Evolutionary conservation across 371 early-diverging fungal species (phyloP), one percentile per base, ranked within the genome.

Genomic region (Mucor mucedo): DNA sequence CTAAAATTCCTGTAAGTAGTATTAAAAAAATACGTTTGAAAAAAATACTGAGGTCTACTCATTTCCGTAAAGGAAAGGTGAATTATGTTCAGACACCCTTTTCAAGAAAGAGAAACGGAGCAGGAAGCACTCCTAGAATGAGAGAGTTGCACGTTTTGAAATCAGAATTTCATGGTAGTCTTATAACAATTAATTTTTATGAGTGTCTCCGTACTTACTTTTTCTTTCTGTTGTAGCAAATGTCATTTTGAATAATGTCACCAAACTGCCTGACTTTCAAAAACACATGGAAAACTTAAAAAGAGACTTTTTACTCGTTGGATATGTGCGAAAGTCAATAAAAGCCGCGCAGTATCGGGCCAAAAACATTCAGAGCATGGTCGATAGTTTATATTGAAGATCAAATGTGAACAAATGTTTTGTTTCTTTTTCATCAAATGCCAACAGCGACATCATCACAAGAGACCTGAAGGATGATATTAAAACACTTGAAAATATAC

Each of bases 271-370:
- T 41, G 41, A 41, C 40, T 50, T 52, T 41, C 60, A 60, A 60
- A 60, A 60, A 52, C 60, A 42, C 41, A 60, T 52, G 60, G 52
- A 60, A 52, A 60, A 40, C 60, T 42, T 60, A 52, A 60, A 60
- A 52, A 55, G 54, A 53, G 54, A 61, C 44, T 62, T 62, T 45
- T 47, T 62, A 62, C 54, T 55, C 48, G 54, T 62, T 62, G 62
- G 62, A 62, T 62, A 62, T 47, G 48, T 55, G 62, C 62, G 40
- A 54, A 55, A 62, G 39, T 62, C 62, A 38, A 48, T 55, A 27
- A 61, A 61, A 61, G 41, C 33, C 53, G 61, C 61, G 35, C 45
- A 53, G 27, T 28, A 53, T 61, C 44, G 27, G 61, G 54, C 27
- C 61, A 61, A 61, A 54, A 61, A 61, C 45, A 61, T 53, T 54